Base-by-base conservation (phyloP, 495 filamentous ascomycete genomes). In the Alectoria sarmentosa region DNA sequence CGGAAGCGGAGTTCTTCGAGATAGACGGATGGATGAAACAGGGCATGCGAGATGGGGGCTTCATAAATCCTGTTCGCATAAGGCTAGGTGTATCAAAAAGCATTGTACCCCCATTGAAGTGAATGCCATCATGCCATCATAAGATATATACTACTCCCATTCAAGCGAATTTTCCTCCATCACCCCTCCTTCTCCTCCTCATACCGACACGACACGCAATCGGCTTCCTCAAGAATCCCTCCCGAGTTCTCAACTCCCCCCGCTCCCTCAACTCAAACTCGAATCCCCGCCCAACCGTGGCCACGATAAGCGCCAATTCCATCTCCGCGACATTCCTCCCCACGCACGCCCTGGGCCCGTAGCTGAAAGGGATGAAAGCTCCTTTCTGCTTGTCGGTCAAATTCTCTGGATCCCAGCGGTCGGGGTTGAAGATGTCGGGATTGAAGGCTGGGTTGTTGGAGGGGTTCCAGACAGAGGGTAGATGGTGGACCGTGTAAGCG, bases 191-290 rank as follows among this genome's bases (percentile, higher is more conserved):
- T 58, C 83, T 75, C 70, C 76, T 81, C 71, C 80, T 81, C 74
- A 96, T 79, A 41, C 86, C 92, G 65, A 96, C 87, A 63, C 81
- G 74, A 75, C 92, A 76, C 23, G 82, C 86, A 58, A 96, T 69
- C 17, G 92, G 92, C 83, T 96, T 96, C 72, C 91, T 80, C 76
- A 96, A 77, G 76, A 96, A 96, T 0, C 92, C 92, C 78, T 96
- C 92, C 52, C 87, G 78, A 0, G 90, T 94, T 73, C 90, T 81
- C 86, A 95, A 82, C 36, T 75, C 76, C 6, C 83, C 82, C 6
- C 17, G 4, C 78, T 94, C 88, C 69, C 86, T 74, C 52, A 93
- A 72, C 68, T 83, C 79, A 70, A 93, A 91, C 36, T 90, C 85
- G 71, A 89, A 96, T 61, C 88, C 74, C 36, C 85, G 74, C 73